Evolutionary conservation across 768 basidiomycete genomes (phyloP).

Genomic region (Kondoa malvinella): DNA sequence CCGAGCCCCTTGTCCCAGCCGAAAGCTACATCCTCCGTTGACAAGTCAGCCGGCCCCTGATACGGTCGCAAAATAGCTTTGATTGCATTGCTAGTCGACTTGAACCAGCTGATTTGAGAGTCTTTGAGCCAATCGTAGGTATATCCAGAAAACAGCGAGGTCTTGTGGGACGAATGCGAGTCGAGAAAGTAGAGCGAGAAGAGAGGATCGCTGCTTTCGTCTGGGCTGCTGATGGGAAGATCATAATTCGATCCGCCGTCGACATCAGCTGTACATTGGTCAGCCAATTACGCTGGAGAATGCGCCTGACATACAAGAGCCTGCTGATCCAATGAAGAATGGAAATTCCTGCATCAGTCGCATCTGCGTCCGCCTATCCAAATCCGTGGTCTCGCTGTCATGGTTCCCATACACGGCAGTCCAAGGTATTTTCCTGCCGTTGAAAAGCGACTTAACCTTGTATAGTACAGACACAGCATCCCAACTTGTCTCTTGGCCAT

Average conservation of each 20-base stretch:
- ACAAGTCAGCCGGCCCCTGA: conserved; percentile 8
- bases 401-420: conserved; percentile 88
- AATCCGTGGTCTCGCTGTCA: conserved; percentile 53
- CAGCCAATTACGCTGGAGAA: too few species aligned
- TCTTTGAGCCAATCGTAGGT: conserved; percentile 26
- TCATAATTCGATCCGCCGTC: conserved; percentile 80
- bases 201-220: conserved; percentile 15
- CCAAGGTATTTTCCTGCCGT: conserved; percentile 67
- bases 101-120: conserved; percentile 27
- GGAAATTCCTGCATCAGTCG: conserved; percentile 55
- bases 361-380: conserved; percentile 48
- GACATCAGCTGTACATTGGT: conserved; percentile 39
- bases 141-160: background rate
- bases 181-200: conserved; percentile 28
- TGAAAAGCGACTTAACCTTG: conserved; percentile 66
- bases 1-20: conserved; percentile 5
- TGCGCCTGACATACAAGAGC: too few species aligned
- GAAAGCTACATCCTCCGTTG: conserved; percentile 12
- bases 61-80: conserved; percentile 16
- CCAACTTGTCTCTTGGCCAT: conserved; percentile 79
- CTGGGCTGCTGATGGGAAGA: conserved; percentile 15
- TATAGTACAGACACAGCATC: conserved; percentile 71
- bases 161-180: conserved; percentile 18
- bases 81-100: conserved; percentile 2
- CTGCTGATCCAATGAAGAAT: conserved; percentile 62